phyloP scores from a whole-genome alignment of 768 basidiomycete genomes.

The Termitomyces eurrhizus region DNA sequence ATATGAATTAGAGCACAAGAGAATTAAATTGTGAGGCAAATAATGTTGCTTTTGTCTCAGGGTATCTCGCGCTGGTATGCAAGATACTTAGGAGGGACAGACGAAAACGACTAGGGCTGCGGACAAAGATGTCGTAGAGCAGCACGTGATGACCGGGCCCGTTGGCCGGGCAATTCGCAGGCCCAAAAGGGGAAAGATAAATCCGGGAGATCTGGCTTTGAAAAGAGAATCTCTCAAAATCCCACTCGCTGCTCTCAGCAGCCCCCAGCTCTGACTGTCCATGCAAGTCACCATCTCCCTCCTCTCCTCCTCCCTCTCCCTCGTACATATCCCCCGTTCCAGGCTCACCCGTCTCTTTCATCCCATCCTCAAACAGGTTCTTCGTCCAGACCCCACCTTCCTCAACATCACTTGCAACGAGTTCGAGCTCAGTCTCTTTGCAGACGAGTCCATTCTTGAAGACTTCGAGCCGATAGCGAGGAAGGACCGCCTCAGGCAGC shows the following conservation, averaged over 20 bases:
- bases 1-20: neutral
- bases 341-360: constrained; percentile 56
- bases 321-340: constrained; percentile 73
- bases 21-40: neutral
- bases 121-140: neutral
- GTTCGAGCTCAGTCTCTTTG: constrained; percentile 74
- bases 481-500: constrained; percentile 47
- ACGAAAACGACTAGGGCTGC: too few relatives aligned
- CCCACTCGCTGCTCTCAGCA: constrained; percentile 1
- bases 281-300: constrained; percentile 62
- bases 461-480: constrained; percentile 62
- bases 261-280: neutral
- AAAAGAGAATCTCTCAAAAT: constrained; percentile 1
- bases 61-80: neutral
- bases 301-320: constrained; percentile 66
- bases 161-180: neutral
- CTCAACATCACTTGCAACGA: constrained; percentile 77
- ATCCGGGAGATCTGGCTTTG: constrained; percentile 1
- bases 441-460: constrained; percentile 49
- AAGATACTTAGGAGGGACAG: neutral
- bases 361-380: constrained; percentile 64
- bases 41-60: neutral
- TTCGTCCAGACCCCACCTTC: constrained; percentile 62
- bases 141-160: neutral
- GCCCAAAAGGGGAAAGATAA: constrained; percentile 15